These are phyloP conservation scores for Xylariomycetidae sp. DNA, from an alignment of 2,329 filamentous ascomycete genomes.

Conservation along the genomic window DNA sequence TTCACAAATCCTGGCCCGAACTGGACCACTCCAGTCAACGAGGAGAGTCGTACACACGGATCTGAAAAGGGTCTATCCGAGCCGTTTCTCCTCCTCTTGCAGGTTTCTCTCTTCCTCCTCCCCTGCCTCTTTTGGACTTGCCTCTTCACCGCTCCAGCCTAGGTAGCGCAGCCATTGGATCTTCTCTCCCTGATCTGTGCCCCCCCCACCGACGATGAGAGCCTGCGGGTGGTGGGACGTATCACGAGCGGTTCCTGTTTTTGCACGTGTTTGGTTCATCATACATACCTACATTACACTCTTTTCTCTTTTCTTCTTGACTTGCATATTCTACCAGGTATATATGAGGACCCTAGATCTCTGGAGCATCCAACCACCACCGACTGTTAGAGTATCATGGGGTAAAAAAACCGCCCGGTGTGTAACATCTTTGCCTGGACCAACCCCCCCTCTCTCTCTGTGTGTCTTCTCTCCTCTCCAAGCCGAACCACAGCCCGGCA, in stretches of 20 bases:
- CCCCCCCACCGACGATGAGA: constrained; percentile 1
- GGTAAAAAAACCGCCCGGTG: too few species aligned
- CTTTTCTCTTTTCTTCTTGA: constrained; percentile 6
- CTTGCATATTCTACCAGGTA: background rate
- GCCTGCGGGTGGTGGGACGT: constrained; percentile 4
- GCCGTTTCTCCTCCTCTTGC: constrained; percentile 4
- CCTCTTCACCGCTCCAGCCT: too few species aligned
- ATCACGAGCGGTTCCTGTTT: constrained; percentile 10
- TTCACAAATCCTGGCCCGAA: background rate
- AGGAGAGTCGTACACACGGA: constrained; percentile 5
- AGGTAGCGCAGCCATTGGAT: constrained; percentile 6
- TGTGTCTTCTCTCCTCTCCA: too few species aligned
- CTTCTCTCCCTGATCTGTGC: background rate
- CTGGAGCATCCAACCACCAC: too few species aligned
- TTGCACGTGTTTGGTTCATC: constrained; percentile 7
- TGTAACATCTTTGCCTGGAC: too few species aligned
- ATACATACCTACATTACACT: constrained; percentile 12
- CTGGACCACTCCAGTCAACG: constrained; percentile 2
- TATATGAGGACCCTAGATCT: too few species aligned
- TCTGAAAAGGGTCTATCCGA: constrained; percentile 4
- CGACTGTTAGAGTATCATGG: too few species aligned
- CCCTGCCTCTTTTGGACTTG: constrained; percentile 7
- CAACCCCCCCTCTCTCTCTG: too few species aligned
- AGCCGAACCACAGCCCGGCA: too few species aligned
- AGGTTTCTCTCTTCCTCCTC: constrained; percentile 7